Evolutionary conservation across 164 flowering plant genomes (phyloP).

Genomic region (grape (Vitis vinifera)): DNA sequence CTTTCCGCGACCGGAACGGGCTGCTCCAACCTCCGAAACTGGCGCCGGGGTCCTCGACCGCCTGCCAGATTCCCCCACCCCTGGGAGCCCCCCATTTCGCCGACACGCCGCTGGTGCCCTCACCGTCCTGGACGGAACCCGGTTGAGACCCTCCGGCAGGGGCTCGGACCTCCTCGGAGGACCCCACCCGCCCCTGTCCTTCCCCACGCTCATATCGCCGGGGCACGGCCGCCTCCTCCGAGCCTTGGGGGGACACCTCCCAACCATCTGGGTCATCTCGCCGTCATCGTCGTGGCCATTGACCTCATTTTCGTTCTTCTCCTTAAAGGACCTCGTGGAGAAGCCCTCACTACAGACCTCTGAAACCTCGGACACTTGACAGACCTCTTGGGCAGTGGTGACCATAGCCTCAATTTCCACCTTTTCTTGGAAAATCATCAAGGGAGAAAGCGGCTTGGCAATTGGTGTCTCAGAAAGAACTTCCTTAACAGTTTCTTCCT

Average conservation of each 20-base stretch:
- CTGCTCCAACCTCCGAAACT: constrained; percentile 6
- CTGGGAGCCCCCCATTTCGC: constrained; percentile 11
- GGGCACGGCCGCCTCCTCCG: constrained; percentile 30
- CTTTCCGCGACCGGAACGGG: neutral
- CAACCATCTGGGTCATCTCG: constrained; percentile 18
- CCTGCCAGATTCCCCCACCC: constrained; percentile 26
- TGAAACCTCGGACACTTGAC: constrained; percentile 39
- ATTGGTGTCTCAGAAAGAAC: constrained; percentile 59
- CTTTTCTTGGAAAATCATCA: too few relatives aligned
- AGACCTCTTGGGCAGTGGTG: constrained; percentile 15
- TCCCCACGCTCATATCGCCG: constrained; percentile 24
- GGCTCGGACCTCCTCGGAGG: constrained; percentile 34
- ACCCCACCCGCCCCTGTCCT: constrained; percentile 22
- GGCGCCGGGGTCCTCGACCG: constrained; percentile 40
- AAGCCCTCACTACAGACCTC: constrained; percentile 53
- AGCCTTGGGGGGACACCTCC: constrained; percentile 31
- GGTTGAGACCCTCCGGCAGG: constrained; percentile 17
- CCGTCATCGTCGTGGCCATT: constrained; percentile 15
- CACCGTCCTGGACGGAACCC: constrained; percentile 5
- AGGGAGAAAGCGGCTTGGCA: constrained; percentile 6
- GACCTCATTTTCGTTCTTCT: neutral
- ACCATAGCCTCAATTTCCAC: too few relatives aligned
- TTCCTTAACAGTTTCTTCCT: constrained; percentile 71
- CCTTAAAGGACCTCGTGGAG: constrained; percentile 18
- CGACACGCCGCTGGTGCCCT: neutral